A percentile compares a stretch with the other conserved stretches of the same genome.
Conservation (phyloP, 2,329 filamentous ascomycete genomes). For the Beauveria sp. region DNA sequence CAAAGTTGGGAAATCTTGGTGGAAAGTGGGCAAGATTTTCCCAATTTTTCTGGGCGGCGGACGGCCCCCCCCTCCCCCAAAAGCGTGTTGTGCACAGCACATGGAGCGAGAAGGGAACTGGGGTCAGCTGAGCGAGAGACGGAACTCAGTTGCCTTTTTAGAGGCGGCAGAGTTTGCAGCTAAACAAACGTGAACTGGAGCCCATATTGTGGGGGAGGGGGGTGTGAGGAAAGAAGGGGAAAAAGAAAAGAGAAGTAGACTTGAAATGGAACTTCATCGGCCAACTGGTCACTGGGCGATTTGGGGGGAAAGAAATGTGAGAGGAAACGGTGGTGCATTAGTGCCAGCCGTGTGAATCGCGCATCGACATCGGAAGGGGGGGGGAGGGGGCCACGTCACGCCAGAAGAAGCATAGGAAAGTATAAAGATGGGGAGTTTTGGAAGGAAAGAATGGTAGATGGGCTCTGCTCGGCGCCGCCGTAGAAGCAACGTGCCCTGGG, state of each 20-base stretch:
- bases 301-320: neutral
- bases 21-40: neutral
- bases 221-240: neutral
- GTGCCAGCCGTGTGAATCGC: neutral
- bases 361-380: neutral
- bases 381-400: no score
- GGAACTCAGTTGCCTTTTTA: neutral
- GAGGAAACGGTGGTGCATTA: constrained; percentile 1
- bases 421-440: neutral
- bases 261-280: neutral
- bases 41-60: neutral
- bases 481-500: no score
- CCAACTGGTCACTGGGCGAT: neutral
- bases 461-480: no score
- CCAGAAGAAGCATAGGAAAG: no score
- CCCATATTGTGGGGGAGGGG: constrained; percentile 1
- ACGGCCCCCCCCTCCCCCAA: no score
- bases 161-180: constrained; percentile 17
- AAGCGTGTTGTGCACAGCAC: no score
- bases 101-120: neutral
- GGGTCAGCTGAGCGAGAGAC: constrained; percentile 3
- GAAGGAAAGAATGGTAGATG: neutral
- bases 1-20: neutral
- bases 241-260: neutral
- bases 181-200: neutral